Conservation (phyloP, 2,329 filamentous ascomycete species). For the Stachybotrys elegans region DNA sequence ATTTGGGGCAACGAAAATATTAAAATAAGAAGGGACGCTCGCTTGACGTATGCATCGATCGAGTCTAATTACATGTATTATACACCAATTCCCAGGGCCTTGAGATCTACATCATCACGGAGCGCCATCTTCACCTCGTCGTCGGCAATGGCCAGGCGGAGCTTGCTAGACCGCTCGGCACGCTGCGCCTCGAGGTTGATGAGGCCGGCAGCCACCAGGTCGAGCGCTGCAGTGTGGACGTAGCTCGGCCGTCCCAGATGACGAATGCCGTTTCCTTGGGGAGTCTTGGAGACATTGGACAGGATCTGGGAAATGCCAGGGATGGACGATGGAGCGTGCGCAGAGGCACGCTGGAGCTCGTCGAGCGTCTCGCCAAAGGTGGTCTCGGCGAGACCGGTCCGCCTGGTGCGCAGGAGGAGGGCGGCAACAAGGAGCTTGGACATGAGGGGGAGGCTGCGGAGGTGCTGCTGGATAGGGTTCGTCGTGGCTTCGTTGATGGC, state of each 20-base stretch:
- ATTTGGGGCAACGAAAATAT: conserved; percentile 70
- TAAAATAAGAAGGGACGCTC: too few relatives aligned
- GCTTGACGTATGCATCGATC: too few relatives aligned
- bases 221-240: conserved; percentile 69
- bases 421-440: conserved; percentile 84
- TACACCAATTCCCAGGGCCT: conserved; percentile 62
- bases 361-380: conserved; percentile 85
- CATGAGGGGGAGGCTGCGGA: conserved; percentile 74
- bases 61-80: conserved; percentile 22
- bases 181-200: conserved; percentile 76
- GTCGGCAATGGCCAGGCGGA: conserved; percentile 79
- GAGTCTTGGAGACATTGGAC: conserved; percentile 20
- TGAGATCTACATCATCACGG: conserved; percentile 81
- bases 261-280: conserved; percentile 20
- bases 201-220: conserved; percentile 81
- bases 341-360: conserved; percentile 49
- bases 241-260: conserved; percentile 27
- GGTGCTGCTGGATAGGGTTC: conserved; percentile 83
- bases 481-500: conserved; percentile 94
- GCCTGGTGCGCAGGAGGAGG: conserved; percentile 69
- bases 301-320: conserved; percentile 32
- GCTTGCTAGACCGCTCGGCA: conserved; percentile 81
- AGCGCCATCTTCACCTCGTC: conserved; percentile 88
- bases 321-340: conserved; percentile 27
- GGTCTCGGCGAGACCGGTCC: conserved; percentile 82